Evolutionary conservation across 176 grass and related monocot species (phyloP).

Genomic region (Calamus simplicifolius): DNA sequence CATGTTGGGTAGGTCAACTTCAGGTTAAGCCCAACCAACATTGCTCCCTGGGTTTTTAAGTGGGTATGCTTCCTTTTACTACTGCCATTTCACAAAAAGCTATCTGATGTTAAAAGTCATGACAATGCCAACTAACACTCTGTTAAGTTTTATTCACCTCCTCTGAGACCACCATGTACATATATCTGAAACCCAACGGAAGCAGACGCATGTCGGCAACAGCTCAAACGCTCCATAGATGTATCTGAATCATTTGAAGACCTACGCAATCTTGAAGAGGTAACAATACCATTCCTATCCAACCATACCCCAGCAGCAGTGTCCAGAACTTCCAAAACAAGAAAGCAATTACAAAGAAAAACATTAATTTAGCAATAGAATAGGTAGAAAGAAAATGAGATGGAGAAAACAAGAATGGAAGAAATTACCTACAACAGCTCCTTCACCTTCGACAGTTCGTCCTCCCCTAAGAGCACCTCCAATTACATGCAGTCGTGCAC

Average conservation of each 20-base stretch:
- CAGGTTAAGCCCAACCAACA: no score
- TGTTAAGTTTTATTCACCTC: slow-evolving; percentile 22
- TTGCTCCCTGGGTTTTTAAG: no score
- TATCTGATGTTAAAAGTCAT: no score
- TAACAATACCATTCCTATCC: slow-evolving; percentile 97
- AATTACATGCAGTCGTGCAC: slow-evolving; percentile 94
- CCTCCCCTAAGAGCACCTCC: slow-evolving; percentile 97
- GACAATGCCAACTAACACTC: no score
- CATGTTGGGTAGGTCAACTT: no score
- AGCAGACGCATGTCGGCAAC: slow-evolving; percentile 88
- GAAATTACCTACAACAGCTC: slow-evolving; percentile 70
- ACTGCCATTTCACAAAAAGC: no score
- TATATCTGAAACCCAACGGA: slow-evolving; percentile 82
- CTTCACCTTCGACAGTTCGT: slow-evolving; percentile 86
- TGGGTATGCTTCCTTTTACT: no score
- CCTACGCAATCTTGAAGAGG: slow-evolving; percentile 52
- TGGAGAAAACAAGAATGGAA: neutral
- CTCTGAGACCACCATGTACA: slow-evolving; percentile 80
- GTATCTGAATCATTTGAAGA: slow-evolving; percentile 68
- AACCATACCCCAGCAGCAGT: slow-evolving; percentile 99
- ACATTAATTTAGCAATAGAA: no score
- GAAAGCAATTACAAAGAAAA: slow-evolving; percentile 3
- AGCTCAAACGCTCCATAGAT: slow-evolving; percentile 70
- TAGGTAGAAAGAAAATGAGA: no score
- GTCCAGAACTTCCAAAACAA: slow-evolving; percentile 68